phyloP scores from a whole-genome alignment of 176 grass and related monocot genomes.

The Dactylis glomerata region DNA sequence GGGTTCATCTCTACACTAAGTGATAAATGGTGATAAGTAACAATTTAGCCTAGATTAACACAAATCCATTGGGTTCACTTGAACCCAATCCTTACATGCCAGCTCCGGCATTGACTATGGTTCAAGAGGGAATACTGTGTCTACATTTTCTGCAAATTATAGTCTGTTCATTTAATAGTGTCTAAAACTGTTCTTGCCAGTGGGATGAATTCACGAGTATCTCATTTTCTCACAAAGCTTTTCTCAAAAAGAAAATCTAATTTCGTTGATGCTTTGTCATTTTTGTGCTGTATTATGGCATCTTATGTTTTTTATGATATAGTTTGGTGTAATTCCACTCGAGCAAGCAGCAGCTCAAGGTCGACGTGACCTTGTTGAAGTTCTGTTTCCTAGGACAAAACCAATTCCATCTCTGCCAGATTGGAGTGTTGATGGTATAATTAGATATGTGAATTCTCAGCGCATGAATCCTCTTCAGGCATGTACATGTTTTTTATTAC shows the following conservation, averaged over 20 bases:
- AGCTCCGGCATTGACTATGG: background rate
- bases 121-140: background rate
- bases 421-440: constrained; percentile 19
- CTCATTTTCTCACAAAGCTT: background rate
- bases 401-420: constrained; percentile 3
- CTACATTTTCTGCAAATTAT: background rate
- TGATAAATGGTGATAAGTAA: too few relatives aligned
- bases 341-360: constrained; percentile 22
- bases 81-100: too few relatives aligned
- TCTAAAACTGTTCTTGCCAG: background rate
- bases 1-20: too few relatives aligned
- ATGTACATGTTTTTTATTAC: background rate
- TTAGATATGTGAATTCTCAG: background rate
- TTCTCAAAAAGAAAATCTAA: background rate
- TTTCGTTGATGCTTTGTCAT: background rate
- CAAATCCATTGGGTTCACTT: too few relatives aligned
- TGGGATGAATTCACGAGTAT: background rate
- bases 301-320: background rate
- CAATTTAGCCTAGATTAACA: too few relatives aligned
- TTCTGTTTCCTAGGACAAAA: constrained; percentile 27
- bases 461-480: background rate
- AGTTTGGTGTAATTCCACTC: constrained; percentile 25
- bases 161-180: background rate
- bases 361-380: constrained; percentile 29
- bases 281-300: background rate